Conservation (phyloP, 2,329 filamentous ascomycete genomes). For the Fusarium dimerum region DNA sequence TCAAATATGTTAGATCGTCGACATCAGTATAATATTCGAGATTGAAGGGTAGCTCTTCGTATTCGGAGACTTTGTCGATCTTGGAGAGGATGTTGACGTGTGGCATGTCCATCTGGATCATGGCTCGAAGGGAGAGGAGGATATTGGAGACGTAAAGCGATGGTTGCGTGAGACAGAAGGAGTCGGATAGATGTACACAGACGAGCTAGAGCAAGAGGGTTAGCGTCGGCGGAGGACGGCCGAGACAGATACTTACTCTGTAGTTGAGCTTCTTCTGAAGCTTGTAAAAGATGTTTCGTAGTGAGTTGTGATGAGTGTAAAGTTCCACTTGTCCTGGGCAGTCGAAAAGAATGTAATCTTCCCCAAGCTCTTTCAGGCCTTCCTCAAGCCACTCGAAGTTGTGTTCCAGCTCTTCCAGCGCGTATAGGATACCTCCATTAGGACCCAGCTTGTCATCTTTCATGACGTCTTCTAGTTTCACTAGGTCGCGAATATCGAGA, state of each 20-base stretch:
- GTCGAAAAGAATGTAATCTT: constrained; percentile 94
- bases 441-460: constrained; percentile 84
- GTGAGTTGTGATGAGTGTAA: constrained; percentile 90
- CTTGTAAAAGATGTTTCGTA: constrained; percentile 88
- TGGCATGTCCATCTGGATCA: constrained; percentile 97
- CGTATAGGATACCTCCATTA: constrained; percentile 90
- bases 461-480: constrained; percentile 96
- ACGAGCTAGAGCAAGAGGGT: constrained; percentile 65
- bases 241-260: constrained; percentile 62
- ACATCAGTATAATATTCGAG: constrained; percentile 98
- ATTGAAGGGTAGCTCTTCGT: constrained; percentile 88
- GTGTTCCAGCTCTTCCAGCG: constrained; percentile 90
- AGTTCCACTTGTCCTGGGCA: constrained; percentile 97
- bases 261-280: constrained; percentile 84
- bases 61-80: constrained; percentile 88
- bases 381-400: constrained; percentile 92
- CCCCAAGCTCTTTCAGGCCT: constrained; percentile 74
- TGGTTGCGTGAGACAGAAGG: constrained; percentile 87
- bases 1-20: constrained; percentile 83
- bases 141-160: constrained; percentile 95
- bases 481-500: constrained; percentile 84
- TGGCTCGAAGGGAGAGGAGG: constrained; percentile 87
- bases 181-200: constrained; percentile 90
- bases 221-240: constrained; percentile 4
- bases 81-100: constrained; percentile 96